phyloP scores from a whole-genome alignment of 176 grass and related monocot species.

The Saccharum spontaneum region DNA sequence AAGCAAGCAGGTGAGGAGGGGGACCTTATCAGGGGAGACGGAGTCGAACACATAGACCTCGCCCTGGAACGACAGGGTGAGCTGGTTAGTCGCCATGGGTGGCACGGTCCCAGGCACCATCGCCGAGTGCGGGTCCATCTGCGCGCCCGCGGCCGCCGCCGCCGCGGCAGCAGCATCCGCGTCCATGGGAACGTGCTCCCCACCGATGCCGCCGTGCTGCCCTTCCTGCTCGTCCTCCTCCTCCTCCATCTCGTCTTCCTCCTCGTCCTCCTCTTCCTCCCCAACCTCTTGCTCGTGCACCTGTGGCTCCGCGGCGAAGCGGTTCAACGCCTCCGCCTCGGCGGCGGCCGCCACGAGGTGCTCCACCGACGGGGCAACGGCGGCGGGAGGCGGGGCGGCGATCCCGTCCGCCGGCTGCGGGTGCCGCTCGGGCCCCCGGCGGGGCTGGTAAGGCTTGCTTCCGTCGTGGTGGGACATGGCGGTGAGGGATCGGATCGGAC shows the following conservation, averaged over 20 bases:
- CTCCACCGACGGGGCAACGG: slow-evolving; percentile 17
- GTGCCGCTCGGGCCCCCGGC: slow-evolving; percentile 54
- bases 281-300: slow-evolving; percentile 3
- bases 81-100: slow-evolving; percentile 58
- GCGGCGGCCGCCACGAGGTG: slow-evolving; percentile 50
- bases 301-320: slow-evolving; percentile 31
- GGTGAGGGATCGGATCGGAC: slow-evolving; percentile 49
- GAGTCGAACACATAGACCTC: slow-evolving; percentile 98
- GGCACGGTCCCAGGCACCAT: slow-evolving; percentile 36
- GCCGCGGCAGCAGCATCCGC: slow-evolving; percentile 50
- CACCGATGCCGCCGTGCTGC: slow-evolving; percentile 29
- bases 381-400: slow-evolving; percentile 15
- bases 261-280: slow-evolving; percentile 13
- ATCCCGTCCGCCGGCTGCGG: slow-evolving; percentile 31
- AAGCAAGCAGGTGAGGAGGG: neutral
- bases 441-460: slow-evolving; percentile 79
- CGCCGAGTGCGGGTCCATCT: slow-evolving; percentile 41
- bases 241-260: slow-evolving; percentile 33
- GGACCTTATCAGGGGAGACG: slow-evolving; percentile 95
- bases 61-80: slow-evolving; percentile 95
- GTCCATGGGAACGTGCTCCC: slow-evolving; percentile 51
- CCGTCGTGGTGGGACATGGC: slow-evolving; percentile 75
- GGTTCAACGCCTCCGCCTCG: slow-evolving; percentile 61
- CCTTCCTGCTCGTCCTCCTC: slow-evolving; percentile 33
- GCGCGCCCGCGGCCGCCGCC: slow-evolving; percentile 36